Conservation (phyloP, 2,329 filamentous ascomycete genomes). For the Bimuria novae-zelandiae region DNA sequence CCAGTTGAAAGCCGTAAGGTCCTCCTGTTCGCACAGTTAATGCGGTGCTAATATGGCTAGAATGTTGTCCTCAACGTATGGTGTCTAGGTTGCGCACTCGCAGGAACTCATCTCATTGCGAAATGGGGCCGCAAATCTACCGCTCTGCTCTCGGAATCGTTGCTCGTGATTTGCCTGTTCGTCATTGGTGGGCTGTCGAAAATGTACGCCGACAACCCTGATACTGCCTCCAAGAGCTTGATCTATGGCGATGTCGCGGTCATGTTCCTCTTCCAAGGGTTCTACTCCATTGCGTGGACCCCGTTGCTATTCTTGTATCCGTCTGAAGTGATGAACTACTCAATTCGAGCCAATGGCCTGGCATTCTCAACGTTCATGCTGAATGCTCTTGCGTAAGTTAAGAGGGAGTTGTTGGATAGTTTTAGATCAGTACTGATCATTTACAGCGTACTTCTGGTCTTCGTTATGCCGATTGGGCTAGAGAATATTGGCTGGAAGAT, state of each 20-base stretch:
- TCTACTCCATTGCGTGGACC: constrained; percentile 52
- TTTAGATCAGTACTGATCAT: not conserved
- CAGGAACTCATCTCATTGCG: constrained; percentile 51
- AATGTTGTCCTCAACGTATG: constrained; percentile 60
- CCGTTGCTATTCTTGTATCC: constrained; percentile 35
- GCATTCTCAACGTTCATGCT: constrained; percentile 19
- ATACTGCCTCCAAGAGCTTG: constrained; percentile 39
- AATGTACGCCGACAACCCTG: constrained; percentile 27
- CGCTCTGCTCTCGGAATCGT: constrained; percentile 42
- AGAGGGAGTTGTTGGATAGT: constrained; percentile 14
- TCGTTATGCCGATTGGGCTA: constrained; percentile 8
- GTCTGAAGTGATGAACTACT: constrained; percentile 34
- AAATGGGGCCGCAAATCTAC: constrained; percentile 53
- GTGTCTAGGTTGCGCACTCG: constrained; percentile 51
- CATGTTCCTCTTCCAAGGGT: constrained; percentile 59
- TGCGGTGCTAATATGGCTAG: constrained; percentile 12
- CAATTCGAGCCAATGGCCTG: constrained; percentile 33
- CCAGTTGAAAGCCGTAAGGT: constrained; percentile 47
- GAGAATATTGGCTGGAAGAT: constrained; percentile 11
- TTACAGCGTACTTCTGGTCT: not conserved
- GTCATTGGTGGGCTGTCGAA: constrained; percentile 17
- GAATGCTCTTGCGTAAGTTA: constrained; percentile 15
- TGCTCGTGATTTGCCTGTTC: constrained; percentile 14
- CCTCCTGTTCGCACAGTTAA: not conserved
- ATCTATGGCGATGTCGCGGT: constrained; percentile 53